Evolutionary conservation across 202 grass and related monocot species (phyloP), one percentile per base, ranked within the genome.

Genomic region (Digitaria exilis): DNA sequence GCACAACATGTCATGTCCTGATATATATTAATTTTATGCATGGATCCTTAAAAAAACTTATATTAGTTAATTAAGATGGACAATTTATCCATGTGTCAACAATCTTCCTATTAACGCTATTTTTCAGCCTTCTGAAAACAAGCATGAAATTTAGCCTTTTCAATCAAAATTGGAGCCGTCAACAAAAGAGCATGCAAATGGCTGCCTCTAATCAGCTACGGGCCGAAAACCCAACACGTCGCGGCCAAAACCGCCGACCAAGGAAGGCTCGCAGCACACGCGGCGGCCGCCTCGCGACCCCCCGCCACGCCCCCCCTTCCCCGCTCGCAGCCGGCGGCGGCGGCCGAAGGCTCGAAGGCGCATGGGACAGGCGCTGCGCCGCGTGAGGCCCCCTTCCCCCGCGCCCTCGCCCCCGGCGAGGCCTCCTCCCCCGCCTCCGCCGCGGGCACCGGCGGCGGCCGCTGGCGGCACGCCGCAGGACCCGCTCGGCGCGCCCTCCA

Each of bases 291-390:
- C 62, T 25, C 62, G 39, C 67, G 45, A 35, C 66, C 55, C 4
- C 70, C 29, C 24, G 48, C 71, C 71, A 46, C n/a, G n/a, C n/a
- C n/a, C n/a, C n/a, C n/a, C n/a, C n/a, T n/a, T 48, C 2, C 11
- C 31, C 0, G 25, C 10, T 26, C 64, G 28, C 18, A 66, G 41
- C 7, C 81, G 75, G 22, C 71, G 58, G 22, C 73, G 54, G n/a
- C 41, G n/a, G 73, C 50, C 81, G n/a, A n/a, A 22, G 52, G 17
- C 17, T 44, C 7, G 48, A 16, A 10, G 65, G 70, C 41, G 78
- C 83, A 97, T 97, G 94, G 94, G 94, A 62, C 88, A 94, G 77
- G 90, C 86, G 21, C 80, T 97, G 75, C 89, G 92, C 80, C 85
- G 77, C 75, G 77, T 94, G 75, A 85, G 83, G 30, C 37, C 77